Conservation (phyloP, 2,329 filamentous ascomycete species). For the Zalaria obscura region DNA sequence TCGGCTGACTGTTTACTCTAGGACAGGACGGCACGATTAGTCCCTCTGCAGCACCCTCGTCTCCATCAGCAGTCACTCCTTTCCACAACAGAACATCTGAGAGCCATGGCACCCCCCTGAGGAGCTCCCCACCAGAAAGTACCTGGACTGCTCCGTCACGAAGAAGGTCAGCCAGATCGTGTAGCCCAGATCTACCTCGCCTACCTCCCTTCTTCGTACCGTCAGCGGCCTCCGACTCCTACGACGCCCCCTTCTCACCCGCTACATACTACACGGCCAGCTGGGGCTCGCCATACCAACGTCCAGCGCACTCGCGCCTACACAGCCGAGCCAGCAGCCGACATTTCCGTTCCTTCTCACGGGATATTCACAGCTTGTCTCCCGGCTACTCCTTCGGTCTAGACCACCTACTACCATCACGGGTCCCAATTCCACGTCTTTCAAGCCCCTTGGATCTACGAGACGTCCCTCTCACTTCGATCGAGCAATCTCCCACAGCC, state of each 20-base stretch:
- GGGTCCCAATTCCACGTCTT: conserved; percentile 5
- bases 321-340: neutral
- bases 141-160: neutral
- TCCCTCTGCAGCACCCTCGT: neutral
- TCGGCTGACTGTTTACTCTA: neutral
- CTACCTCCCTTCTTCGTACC: neutral
- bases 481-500: neutral
- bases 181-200: neutral
- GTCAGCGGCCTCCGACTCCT: neutral
- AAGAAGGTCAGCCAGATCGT: neutral
- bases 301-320: conserved; percentile 25
- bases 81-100: neutral
- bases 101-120: neutral
- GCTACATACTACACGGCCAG: conserved; percentile 50
- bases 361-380: conserved; percentile 26
- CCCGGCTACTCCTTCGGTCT: conserved; percentile 18
- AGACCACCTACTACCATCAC: conserved; percentile 20
- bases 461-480: neutral
- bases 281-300: conserved; percentile 84
- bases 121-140: neutral
- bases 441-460: neutral
- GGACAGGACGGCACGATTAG: neutral
- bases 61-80: neutral
- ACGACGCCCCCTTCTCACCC: neutral
- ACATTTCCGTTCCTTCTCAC: neutral